phyloP scores from a whole-genome alignment of 257 asterid species.

The Primulina eburnea region DNA sequence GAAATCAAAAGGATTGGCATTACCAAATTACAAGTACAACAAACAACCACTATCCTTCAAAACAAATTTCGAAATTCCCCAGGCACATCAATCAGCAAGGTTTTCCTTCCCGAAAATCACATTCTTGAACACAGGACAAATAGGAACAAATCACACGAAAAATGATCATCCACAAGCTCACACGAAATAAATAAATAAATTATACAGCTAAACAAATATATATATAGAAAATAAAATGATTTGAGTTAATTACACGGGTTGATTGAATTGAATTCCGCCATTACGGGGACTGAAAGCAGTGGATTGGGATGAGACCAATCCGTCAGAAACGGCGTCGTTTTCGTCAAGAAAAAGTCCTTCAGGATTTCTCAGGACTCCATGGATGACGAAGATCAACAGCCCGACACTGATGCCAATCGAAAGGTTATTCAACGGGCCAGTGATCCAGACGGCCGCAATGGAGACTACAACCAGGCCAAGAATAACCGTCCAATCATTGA shows the following conservation, averaged over 20 bases:
- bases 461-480: conserved; percentile 39
- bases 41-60: background rate
- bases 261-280: conserved; percentile 31
- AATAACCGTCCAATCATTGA: conserved; percentile 50
- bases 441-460: conserved; percentile 36
- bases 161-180: conserved; percentile 18
- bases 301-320: conserved; percentile 40
- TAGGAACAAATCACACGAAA: conserved; percentile 13
- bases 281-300: conserved; percentile 21
- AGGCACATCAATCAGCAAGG: background rate
- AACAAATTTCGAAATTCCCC: background rate
- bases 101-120: conserved; percentile 17
- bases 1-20: background rate
- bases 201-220: background rate
- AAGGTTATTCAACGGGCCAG: conserved; percentile 45
- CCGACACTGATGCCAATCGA: conserved; percentile 58
- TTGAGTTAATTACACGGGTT: conserved; percentile 33
- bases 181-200: too few relatives aligned
- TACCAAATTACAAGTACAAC: background rate
- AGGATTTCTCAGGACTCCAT: conserved; percentile 60
- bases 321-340: conserved; percentile 54
- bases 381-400: conserved; percentile 37
- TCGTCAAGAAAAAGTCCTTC: conserved; percentile 73
- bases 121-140: conserved; percentile 10
- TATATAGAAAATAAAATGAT: background rate